Evolutionary conservation across 805 yeast genomes (phyloP).

Genomic region (Wickerhamiella bombiphila): DNA sequence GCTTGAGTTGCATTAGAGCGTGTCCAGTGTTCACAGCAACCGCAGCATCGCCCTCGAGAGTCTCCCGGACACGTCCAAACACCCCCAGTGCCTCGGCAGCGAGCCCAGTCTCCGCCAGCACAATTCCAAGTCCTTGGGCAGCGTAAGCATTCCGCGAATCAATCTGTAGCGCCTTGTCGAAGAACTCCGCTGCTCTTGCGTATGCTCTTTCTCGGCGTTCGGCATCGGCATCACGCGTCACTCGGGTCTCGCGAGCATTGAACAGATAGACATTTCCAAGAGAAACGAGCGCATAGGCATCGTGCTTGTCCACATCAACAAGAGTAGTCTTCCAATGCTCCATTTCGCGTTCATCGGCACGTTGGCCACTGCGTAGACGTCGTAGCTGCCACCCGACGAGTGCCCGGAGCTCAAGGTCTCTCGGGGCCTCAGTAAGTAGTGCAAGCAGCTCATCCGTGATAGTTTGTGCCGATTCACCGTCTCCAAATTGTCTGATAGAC

Average conservation of each 20-base stretch:
- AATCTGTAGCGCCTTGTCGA: slow-evolving; percentile 69
- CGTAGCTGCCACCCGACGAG: slow-evolving; percentile 81
- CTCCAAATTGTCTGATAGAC: neutral
- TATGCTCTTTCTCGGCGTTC: slow-evolving; percentile 60
- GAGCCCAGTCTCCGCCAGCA: slow-evolving; percentile 67
- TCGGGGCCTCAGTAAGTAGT: slow-evolving; percentile 39
- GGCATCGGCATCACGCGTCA: slow-evolving; percentile 31
- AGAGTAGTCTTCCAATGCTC: slow-evolving; percentile 74
- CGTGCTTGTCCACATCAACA: slow-evolving; percentile 65
- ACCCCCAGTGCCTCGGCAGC: slow-evolving; percentile 67
- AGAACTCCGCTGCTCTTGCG: slow-evolving; percentile 81
- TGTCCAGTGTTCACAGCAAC: slow-evolving; percentile 80
- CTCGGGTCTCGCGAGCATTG: slow-evolving; percentile 64
- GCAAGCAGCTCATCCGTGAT: slow-evolving; percentile 36
- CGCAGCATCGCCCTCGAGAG: slow-evolving; percentile 51
- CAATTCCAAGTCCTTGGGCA: slow-evolving; percentile 93
- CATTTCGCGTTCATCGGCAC: slow-evolving; percentile 49
- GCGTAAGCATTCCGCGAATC: slow-evolving; percentile 86
- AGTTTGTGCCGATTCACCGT: slow-evolving; percentile 25
- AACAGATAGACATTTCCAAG: slow-evolving; percentile 72
- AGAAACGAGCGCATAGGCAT: slow-evolving; percentile 75
- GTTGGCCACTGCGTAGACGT: slow-evolving; percentile 18
- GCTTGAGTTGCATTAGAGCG: slow-evolving; percentile 67
- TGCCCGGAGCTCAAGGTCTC: slow-evolving; percentile 71
- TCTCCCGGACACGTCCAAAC: slow-evolving; percentile 77